phyloP scores from a whole-genome alignment of 441 rosid species.

The Lepidium campestre region DNA sequence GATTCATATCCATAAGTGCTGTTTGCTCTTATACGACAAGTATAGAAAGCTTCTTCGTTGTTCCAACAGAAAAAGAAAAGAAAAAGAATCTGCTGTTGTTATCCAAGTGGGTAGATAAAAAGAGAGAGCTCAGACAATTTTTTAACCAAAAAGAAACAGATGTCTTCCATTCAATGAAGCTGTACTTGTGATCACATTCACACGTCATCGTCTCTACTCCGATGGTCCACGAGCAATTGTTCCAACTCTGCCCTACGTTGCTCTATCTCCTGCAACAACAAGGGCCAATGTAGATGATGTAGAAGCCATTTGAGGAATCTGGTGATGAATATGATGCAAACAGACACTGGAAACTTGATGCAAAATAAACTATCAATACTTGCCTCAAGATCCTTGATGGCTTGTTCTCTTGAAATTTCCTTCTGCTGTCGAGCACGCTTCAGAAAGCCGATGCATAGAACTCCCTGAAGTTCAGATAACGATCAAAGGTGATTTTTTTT shows the following conservation, averaged over 20 bases:
- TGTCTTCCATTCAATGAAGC: background rate
- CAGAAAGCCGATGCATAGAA: slow-evolving; percentile 74
- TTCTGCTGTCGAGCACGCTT: slow-evolving; percentile 68
- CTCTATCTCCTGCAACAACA: slow-evolving; percentile 49
- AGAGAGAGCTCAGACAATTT: slow-evolving; percentile 12
- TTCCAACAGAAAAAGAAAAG: background rate
- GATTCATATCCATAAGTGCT: background rate
- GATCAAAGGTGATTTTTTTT: background rate
- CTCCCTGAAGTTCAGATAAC: slow-evolving; percentile 39
- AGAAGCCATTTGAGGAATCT: background rate
- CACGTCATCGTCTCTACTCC: slow-evolving; percentile 10
- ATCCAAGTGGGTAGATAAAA: slow-evolving; percentile 13
- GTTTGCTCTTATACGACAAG: background rate
- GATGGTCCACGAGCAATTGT: slow-evolving; percentile 39
- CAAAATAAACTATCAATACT: slow-evolving; percentile 14
- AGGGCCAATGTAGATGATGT: background rate
- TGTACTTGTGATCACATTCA: slow-evolving; percentile 10
- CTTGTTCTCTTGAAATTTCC: slow-evolving; percentile 71
- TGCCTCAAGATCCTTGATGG: slow-evolving; percentile 78
- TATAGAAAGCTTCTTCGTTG: background rate
- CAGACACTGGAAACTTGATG: background rate
- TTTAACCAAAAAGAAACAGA: slow-evolving; percentile 9
- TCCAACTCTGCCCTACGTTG: slow-evolving; percentile 63
- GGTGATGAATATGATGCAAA: background rate
- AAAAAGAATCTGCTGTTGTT: background rate